Evolutionary conservation across 345 rosid species (phyloP).

Genomic region (Jatropha curcas): DNA sequence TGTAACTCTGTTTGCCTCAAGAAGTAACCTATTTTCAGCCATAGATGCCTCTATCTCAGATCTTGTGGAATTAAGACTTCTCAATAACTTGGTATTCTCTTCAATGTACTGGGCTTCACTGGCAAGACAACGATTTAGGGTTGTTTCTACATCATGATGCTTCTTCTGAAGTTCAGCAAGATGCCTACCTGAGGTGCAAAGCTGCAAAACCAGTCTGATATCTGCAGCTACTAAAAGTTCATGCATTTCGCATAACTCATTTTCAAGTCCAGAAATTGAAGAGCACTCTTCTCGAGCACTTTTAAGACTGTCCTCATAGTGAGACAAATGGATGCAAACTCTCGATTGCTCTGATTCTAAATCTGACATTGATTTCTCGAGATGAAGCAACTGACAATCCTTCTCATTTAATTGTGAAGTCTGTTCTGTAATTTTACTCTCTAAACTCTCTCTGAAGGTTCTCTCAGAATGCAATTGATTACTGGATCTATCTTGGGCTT

Average conservation of each 20-base stretch:
- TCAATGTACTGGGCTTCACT: constrained; percentile 47
- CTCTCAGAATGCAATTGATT: constrained; percentile 50
- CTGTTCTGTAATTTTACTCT: constrained; percentile 47
- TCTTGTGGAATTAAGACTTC: constrained; percentile 41
- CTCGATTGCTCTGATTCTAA: constrained; percentile 63
- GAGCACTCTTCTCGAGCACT: constrained; percentile 45
- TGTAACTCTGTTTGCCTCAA: constrained; percentile 34
- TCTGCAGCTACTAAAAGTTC: constrained; percentile 57
- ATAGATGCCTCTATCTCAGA: constrained; percentile 53
- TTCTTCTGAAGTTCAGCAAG: constrained; percentile 51
- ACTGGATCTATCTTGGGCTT: too few relatives aligned
- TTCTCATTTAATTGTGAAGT: constrained; percentile 54
- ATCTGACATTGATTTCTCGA: constrained; percentile 53
- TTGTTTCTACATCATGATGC: constrained; percentile 49
- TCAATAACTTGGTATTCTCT: constrained; percentile 58
- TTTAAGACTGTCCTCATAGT: constrained; percentile 52
- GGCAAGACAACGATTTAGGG: constrained; percentile 52
- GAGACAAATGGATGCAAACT: constrained; percentile 40
- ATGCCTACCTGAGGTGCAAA: constrained; percentile 41
- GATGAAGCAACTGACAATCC: constrained; percentile 49
- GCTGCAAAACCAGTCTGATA: constrained; percentile 44
- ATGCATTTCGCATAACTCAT: constrained; percentile 61
- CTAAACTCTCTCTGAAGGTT: constrained; percentile 44
- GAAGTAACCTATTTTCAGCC: constrained; percentile 45
- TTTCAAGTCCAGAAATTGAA: constrained; percentile 50